Base-by-base conservation (phyloP, 2,329 filamentous ascomycete genomes). In the Tolypocladium endophyticum region DNA sequence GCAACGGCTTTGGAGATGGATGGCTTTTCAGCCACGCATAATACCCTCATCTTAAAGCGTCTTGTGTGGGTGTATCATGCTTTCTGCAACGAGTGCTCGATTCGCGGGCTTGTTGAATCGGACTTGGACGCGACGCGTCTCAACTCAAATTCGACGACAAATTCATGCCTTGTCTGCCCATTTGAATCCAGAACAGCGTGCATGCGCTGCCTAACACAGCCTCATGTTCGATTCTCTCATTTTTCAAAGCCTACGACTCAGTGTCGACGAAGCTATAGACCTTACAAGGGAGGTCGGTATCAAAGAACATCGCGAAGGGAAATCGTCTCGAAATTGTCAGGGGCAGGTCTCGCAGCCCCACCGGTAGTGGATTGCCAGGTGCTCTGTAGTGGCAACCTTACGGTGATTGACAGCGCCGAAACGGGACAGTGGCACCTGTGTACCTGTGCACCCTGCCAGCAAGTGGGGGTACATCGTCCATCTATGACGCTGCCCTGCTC, bases 1-100 rank as follows among this genome's bases (percentile, higher is more conserved):
- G 94, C 90, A 56, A 99, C 93, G 43, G 93, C 92, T 75, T 94
- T 97, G 60, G 94, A 91, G 63, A 99, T 97, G 50, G 93, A 96
- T 41, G 92, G 92, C 81, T 99, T 83, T 66, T 83, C 81, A 50
- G 81, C 81, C 66, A 83, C 81, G 64, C 81, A 83, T 16, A 83
- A 71, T 45, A 83, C 76, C 67, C 72, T 81, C 74, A 83, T 83
- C n/a, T 58, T 61, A 18, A 23, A 14, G 50, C 20, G 33, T 35
- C 20, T 5, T n/a, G 50, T 3, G 30, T 3, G 50, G 4, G 20
- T 20, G 20, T 7, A 33, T 12, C 50, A 16, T 33, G 28, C 28
- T 18, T 28, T 33, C 20, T 52, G 28, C 47, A 28, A 52, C 20
- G 50, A 33, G 28, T 11, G 18, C 18, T n/a, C 50, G 39, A 20